Evolutionary conservation across 345 rosid genomes (phyloP).

Genomic region (Angophora floribunda): DNA sequence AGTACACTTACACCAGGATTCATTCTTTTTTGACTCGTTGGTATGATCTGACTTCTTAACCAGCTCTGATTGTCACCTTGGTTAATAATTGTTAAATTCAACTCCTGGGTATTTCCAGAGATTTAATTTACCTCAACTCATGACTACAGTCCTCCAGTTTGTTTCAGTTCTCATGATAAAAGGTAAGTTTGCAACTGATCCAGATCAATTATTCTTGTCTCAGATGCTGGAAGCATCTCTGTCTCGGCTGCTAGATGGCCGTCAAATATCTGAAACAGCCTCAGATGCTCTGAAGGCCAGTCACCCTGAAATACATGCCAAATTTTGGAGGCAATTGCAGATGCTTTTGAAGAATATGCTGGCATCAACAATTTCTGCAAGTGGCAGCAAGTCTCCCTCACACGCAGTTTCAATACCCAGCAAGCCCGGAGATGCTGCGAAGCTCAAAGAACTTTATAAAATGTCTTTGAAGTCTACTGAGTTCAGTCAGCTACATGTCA

Average conservation of each 20-base stretch:
- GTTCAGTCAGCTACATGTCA: conserved; percentile 36
- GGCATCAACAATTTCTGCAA: conserved; percentile 23
- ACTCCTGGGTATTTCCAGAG: background rate
- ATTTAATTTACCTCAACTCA: background rate
- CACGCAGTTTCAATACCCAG: conserved; percentile 10
- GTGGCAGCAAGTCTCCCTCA: conserved; percentile 13
- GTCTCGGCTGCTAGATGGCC: conserved; percentile 59
- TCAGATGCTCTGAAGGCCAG: conserved; percentile 24
- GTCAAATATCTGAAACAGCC: conserved; percentile 19
- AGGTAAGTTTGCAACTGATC: background rate
- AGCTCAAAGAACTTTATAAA: conserved; percentile 73
- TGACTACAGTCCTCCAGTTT: background rate
- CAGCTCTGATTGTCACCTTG: background rate
- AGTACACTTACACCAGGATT: background rate
- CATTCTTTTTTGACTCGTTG: background rate
- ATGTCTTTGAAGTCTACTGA: conserved; percentile 54
- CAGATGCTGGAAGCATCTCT: conserved; percentile 84
- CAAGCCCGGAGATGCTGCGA: conserved; percentile 33
- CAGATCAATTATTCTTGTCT: background rate
- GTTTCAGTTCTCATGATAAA: background rate
- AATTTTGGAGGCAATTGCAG: conserved; percentile 75
- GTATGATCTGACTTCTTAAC: background rate
- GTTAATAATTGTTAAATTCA: background rate
- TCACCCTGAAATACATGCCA: conserved; percentile 33
- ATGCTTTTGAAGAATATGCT: conserved; percentile 59